Percentiles rank a stretch among this genome's conserved stretches.
Evolutionary conservation across 2,329 filamentous ascomycete species (phyloP).

Genomic region (Penicillium expansum): DNA sequence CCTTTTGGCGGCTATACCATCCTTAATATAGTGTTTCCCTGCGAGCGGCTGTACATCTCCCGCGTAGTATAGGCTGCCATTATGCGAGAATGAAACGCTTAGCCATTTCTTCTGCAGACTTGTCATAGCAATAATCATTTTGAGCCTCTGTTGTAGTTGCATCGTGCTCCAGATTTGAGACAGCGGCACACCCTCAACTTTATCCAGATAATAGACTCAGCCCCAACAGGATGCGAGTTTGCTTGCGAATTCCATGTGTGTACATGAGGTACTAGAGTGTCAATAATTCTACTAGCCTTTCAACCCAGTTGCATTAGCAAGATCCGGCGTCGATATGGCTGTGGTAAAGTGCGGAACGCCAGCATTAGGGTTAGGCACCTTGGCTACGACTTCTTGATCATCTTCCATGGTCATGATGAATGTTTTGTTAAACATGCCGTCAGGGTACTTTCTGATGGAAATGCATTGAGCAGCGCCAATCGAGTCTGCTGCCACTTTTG

Average conservation of each 20-base stretch:
- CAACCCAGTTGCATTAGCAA: neutral
- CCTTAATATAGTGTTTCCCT: conserved; percentile 23
- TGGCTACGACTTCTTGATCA: conserved; percentile 32
- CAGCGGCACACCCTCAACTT: conserved; percentile 21
- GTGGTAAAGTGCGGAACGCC: conserved; percentile 29
- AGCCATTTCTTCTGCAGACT: conserved; percentile 28
- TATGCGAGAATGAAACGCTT: conserved; percentile 30
- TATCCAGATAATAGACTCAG: conserved; percentile 27
- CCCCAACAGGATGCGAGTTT: conserved; percentile 18
- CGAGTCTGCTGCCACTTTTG: conserved; percentile 20
- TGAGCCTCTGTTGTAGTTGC: conserved; percentile 24
- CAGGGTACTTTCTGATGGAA: conserved; percentile 24
- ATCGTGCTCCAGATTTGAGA: conserved; percentile 27
- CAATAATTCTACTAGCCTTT: conserved; percentile 25
- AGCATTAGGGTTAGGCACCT: conserved; percentile 36
- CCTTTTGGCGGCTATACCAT: conserved; percentile 20
- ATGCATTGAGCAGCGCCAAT: conserved; percentile 19
- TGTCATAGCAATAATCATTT: conserved; percentile 29
- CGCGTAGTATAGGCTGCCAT: conserved; percentile 29
- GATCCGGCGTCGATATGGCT: conserved; percentile 18
- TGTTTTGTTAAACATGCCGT: conserved; percentile 34
- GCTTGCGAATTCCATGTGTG: conserved; percentile 24
- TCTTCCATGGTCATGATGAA: conserved; percentile 33
- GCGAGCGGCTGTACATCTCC: conserved; percentile 21
- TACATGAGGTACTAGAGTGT: conserved; percentile 21